Base-by-base conservation (phyloP, 2,329 filamentous ascomycete genomes). In the Pseudogymnoascus sp. region DNA sequence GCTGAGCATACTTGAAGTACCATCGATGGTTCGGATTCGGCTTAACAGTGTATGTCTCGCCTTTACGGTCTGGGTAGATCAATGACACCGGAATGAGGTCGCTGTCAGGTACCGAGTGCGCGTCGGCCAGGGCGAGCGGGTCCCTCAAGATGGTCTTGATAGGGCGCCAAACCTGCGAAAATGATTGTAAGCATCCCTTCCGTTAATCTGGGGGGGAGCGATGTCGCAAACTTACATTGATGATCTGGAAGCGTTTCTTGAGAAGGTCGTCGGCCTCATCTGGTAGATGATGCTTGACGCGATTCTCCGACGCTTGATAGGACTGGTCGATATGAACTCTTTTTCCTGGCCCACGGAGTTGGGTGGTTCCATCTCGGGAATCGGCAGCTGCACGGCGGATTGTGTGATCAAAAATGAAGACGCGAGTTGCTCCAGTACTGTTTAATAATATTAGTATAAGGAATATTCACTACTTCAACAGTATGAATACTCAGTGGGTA, bases 371-470 rank as follows among this genome's bases (percentile, higher is more conserved):
- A 85, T 81, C 58, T 75, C 73, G 0, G 83, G 80, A 1, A 74
- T 70, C 45, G 4, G 45, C 25, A 1, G 7, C 13, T 10, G 82
- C 77, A 48, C 87, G 82, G 9, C 91, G 87, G 72, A 95, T 83
- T 15, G 90, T 95, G 77, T 95, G 89, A 78, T 95, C 90, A 74
- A 95, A 96, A 71, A 95, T 77, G 67, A 88, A 77, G 37, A 94
- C 77, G 1, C 81, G 79, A 62, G 4, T 64, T 55, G 66, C 66
- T 15, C 64, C 64, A 33, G 65, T 67, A 10, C 62, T 63, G 42
- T 25, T 4, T 5, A 21, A 52, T 55, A 25, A 27, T 39, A 27
- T 40, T 18, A 27, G 21, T 18, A 10, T 21, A 42, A 15, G n/a
- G 18, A 5, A 18, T 42, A 40, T 4, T 42, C 21, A 2, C 13